Evolutionary conservation across 306 rosid species (phyloP).

Genomic region (Astragalus glycyphyllos): DNA sequence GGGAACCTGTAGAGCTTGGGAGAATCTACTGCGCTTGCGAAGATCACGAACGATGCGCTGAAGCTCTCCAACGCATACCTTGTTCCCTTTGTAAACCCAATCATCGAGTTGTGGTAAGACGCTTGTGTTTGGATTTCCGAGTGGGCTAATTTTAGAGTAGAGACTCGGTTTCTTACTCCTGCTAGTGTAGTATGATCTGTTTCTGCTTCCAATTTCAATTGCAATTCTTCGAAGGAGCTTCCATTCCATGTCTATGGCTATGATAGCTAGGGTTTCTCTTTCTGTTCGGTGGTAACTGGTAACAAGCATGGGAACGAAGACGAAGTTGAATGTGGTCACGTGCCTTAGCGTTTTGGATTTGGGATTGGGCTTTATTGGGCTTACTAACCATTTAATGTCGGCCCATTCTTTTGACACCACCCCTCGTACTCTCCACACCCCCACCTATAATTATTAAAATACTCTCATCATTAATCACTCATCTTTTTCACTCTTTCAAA

Average conservation of each 20-base stretch:
- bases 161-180: constrained; percentile 60
- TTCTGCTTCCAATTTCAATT: constrained; percentile 24
- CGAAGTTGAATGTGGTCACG: not conserved
- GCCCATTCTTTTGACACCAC: no score
- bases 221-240: constrained; percentile 53
- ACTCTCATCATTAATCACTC: no score
- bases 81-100: constrained; percentile 79
- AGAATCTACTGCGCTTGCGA: constrained; percentile 76
- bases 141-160: constrained; percentile 74
- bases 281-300: not conserved
- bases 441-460: no score
- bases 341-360: no score
- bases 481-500: no score
- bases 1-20: constrained; percentile 78
- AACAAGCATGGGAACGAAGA: not conserved
- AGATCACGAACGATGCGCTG: constrained; percentile 82
- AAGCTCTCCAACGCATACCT: constrained; percentile 68
- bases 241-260: constrained; percentile 48
- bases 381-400: no score
- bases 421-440: no score
- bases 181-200: constrained; percentile 70
- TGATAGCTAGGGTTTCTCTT: constrained; percentile 33
- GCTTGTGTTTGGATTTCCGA: constrained; percentile 59
- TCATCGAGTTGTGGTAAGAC: constrained; percentile 69
- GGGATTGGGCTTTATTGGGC: no score